These are phyloP conservation scores for Backusella psychrophila DNA, from an alignment of 192 early-diverging fungal species.

Conservation along the genomic window DNA sequence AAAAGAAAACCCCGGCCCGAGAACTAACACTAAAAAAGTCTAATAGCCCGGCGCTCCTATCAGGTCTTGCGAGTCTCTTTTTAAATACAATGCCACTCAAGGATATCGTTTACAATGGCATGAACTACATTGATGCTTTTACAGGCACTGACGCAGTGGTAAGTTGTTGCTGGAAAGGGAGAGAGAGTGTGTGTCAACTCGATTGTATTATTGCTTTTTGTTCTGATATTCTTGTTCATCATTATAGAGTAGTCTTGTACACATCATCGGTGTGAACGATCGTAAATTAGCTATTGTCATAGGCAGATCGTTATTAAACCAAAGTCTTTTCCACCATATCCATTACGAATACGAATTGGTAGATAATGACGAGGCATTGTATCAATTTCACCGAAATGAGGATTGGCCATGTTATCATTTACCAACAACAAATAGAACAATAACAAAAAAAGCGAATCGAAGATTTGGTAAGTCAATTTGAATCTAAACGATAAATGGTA, in stretches of 20 bases:
- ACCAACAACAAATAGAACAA: background rate
- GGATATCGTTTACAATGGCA: constrained; percentile 57
- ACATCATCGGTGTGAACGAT: constrained; percentile 77
- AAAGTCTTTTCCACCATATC: constrained; percentile 90
- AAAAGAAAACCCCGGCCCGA: constrained; percentile 2
- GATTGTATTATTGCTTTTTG: constrained; percentile 9
- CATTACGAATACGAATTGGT: constrained; percentile 79
- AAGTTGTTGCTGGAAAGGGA: constrained; percentile 48
- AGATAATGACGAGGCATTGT: constrained; percentile 72
- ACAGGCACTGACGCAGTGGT: constrained; percentile 47
- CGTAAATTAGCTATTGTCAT: constrained; percentile 83
- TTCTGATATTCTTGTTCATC: background rate
- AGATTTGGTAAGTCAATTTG: background rate
- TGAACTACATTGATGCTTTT: constrained; percentile 84
- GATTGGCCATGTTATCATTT: constrained; percentile 1
- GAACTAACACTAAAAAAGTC: background rate
- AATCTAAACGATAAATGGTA: constrained; percentile 3
- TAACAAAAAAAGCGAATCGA: constrained; percentile 2
- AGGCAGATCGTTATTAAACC: constrained; percentile 84
- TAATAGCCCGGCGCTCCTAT: constrained; percentile 65
- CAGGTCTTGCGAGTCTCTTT: constrained; percentile 64
- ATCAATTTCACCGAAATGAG: constrained; percentile 56
- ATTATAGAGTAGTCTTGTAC: constrained; percentile 51
- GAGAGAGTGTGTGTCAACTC: constrained; percentile 54
- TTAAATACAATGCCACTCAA: constrained; percentile 51